Percentiles rank a stretch among this genome's conserved stretches.
Evolutionary conservation across 1,139 yeast species (phyloP).

Genomic region (Waltiozyma sp.): DNA sequence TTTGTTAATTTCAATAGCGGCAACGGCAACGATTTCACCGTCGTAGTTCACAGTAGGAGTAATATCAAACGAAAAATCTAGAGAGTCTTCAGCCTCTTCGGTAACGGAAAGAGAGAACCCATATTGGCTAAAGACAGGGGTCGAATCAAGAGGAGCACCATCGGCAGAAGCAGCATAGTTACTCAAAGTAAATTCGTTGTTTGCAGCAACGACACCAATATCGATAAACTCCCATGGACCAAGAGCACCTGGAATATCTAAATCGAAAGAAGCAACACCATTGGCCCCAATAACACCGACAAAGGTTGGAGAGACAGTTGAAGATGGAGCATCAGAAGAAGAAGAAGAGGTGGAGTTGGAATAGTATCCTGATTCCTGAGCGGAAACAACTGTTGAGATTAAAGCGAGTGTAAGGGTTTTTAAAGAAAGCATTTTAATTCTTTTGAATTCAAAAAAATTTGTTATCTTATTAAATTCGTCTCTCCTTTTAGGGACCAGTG

Average conservation of each 20-base stretch:
- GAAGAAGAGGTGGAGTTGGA: not conserved
- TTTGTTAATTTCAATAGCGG: not conserved
- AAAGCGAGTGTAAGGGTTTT: not conserved
- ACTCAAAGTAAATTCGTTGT: not conserved
- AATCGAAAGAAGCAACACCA: not conserved
- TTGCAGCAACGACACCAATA: not conserved
- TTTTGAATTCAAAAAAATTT: too few relatives aligned
- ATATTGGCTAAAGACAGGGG: too few relatives aligned
- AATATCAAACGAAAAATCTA: not conserved
- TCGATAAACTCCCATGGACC: not conserved
- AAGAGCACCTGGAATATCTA: not conserved
- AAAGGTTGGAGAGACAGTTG: not conserved
- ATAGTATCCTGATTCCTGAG: not conserved
- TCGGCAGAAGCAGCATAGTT: not conserved
- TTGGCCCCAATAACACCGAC: not conserved
- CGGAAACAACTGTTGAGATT: not conserved
- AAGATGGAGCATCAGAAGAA: not conserved
- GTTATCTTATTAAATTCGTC: too few relatives aligned
- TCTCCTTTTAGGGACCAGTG: too few relatives aligned
- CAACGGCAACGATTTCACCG: slow-evolving; percentile 27
- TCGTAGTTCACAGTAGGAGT: slow-evolving; percentile 22
- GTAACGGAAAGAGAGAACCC: not conserved
- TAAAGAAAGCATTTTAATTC: not conserved
- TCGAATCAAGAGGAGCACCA: not conserved
- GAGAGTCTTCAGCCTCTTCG: not conserved